Conservation (phyloP, 2,329 filamentous ascomycete species). For the Boeremia lycopersici region DNA sequence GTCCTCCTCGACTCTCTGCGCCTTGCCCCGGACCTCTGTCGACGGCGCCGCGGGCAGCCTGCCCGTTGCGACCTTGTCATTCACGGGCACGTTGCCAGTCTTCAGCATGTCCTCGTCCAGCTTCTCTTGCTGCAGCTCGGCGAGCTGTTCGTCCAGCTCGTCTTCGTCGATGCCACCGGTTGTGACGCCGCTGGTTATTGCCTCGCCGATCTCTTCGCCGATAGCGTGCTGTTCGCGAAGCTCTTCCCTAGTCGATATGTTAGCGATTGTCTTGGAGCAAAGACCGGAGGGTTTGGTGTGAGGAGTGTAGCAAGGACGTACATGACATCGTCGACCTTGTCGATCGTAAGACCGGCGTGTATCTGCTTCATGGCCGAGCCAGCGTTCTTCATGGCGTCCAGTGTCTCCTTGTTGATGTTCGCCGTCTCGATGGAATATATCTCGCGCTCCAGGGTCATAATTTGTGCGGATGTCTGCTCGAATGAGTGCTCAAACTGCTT, state of each 20-base stretch:
- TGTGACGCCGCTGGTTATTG: constrained; percentile 74
- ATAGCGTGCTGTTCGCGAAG: constrained; percentile 90
- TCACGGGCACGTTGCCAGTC: constrained; percentile 82
- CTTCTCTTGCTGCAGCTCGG: constrained; percentile 85
- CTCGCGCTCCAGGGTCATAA: constrained; percentile 90
- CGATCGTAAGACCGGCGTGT: constrained; percentile 85
- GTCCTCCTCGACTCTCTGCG: constrained; percentile 68
- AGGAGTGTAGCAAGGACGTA: constrained; percentile 56
- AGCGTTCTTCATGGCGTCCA: constrained; percentile 91
- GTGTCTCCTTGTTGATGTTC: constrained; percentile 97
- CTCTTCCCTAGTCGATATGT: constrained; percentile 70
- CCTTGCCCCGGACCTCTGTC: constrained; percentile 58
- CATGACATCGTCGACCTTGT: constrained; percentile 96
- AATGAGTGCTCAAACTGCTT: constrained; percentile 91
- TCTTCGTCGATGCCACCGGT: constrained; percentile 79
- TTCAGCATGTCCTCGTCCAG: constrained; percentile 93
- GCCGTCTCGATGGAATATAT: constrained; percentile 97
- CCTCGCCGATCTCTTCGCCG: constrained; percentile 88
- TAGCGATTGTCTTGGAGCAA: not conserved
- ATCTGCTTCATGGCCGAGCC: constrained; percentile 91
- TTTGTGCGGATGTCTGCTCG: constrained; percentile 88
- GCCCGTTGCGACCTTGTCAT: constrained; percentile 69
- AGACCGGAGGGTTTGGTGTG: not conserved
- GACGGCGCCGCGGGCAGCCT: constrained; percentile 76
- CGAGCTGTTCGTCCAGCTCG: constrained; percentile 85